A percentile compares a stretch with the other conserved stretches of the same genome.
phyloP scores from a whole-genome alignment of 441 rosid genomes.

The Arabidopsis lyrata region DNA sequence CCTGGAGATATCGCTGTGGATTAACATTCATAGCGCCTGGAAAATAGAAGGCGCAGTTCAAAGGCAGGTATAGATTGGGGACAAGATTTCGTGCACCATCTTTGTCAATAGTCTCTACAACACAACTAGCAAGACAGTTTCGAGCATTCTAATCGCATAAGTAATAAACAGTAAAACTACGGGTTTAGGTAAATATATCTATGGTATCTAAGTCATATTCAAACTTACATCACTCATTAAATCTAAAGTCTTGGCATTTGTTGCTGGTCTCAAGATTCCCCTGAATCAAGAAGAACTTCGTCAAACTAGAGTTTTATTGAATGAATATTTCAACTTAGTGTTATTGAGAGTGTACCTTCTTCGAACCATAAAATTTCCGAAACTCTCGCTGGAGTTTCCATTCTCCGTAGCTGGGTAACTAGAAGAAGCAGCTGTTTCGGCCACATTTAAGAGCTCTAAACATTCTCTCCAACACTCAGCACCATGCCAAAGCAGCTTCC shows the following conservation, averaged over 20 bases:
- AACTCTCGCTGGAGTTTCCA: slow-evolving; percentile 44
- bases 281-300: slow-evolving; percentile 48
- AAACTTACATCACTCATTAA: slow-evolving; percentile 66
- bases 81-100: slow-evolving; percentile 65
- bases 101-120: slow-evolving; percentile 66
- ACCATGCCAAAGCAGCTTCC: slow-evolving; percentile 87
- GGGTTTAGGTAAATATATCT: slow-evolving; percentile 18
- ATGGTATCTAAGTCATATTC: slow-evolving; percentile 14
- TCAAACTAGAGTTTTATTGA: not conserved
- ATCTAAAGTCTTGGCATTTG: slow-evolving; percentile 64
- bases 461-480: slow-evolving; percentile 91
- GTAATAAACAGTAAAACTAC: slow-evolving; percentile 36
- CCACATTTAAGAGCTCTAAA: slow-evolving; percentile 69
- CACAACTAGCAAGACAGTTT: slow-evolving; percentile 76
- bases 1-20: slow-evolving; percentile 84
- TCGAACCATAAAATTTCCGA: slow-evolving; percentile 59
- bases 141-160: slow-evolving; percentile 76
- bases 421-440: slow-evolving; percentile 61
- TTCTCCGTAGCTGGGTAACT: slow-evolving; percentile 40
- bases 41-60: slow-evolving; percentile 74
- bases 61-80: slow-evolving; percentile 68
- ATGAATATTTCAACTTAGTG: not conserved
- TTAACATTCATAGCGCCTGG: slow-evolving; percentile 86
- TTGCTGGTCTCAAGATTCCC: slow-evolving; percentile 94
- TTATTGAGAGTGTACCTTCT: slow-evolving; percentile 63